Evolutionary conservation across 1,139 yeast genomes (phyloP).

Genomic region (Yamadazyma friedrichii): DNA sequence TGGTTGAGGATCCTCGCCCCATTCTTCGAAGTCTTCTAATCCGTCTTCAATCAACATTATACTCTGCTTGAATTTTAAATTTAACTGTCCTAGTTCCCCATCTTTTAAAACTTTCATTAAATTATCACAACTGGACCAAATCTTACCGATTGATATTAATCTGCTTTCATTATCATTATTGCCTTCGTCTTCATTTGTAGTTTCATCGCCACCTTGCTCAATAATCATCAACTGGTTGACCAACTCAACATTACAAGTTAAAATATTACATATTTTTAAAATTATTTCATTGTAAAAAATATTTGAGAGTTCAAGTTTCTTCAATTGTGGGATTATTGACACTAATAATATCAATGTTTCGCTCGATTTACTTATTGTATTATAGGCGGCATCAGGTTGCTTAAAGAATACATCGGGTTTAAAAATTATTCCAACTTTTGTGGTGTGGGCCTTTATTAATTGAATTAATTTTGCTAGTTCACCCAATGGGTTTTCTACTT

Average conservation of each 20-base stretch:
- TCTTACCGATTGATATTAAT: conserved; percentile 57
- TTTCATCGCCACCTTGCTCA: conserved; percentile 13
- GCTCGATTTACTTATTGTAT: conserved; percentile 50
- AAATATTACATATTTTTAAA: conserved; percentile 25
- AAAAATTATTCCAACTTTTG: conserved; percentile 75
- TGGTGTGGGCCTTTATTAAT: conserved; percentile 72
- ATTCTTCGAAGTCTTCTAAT: conserved; percentile 60
- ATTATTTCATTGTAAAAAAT: conserved; percentile 42
- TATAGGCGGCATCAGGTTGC: conserved; percentile 48
- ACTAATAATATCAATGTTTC: conserved; percentile 44
- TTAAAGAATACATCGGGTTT: conserved; percentile 52
- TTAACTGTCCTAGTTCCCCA: conserved; percentile 54
- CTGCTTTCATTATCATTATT: conserved; percentile 35
- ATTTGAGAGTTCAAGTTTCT: conserved; percentile 34
- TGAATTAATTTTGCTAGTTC: conserved; percentile 60
- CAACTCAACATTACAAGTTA: conserved; percentile 23
- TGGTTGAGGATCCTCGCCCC: conserved; percentile 60
- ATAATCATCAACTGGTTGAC: conserved; percentile 29
- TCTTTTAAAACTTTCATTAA: conserved; percentile 36
- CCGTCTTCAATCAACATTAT: conserved; percentile 59
- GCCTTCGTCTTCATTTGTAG: conserved; percentile 12
- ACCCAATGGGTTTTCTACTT: conserved; percentile 44
- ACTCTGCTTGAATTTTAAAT: conserved; percentile 43
- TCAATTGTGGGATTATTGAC: conserved; percentile 47
- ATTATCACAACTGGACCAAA: conserved; percentile 62